Conservation (phyloP, 371 early-diverging fungal species). For the Blastocladiella emersonii region DNA sequence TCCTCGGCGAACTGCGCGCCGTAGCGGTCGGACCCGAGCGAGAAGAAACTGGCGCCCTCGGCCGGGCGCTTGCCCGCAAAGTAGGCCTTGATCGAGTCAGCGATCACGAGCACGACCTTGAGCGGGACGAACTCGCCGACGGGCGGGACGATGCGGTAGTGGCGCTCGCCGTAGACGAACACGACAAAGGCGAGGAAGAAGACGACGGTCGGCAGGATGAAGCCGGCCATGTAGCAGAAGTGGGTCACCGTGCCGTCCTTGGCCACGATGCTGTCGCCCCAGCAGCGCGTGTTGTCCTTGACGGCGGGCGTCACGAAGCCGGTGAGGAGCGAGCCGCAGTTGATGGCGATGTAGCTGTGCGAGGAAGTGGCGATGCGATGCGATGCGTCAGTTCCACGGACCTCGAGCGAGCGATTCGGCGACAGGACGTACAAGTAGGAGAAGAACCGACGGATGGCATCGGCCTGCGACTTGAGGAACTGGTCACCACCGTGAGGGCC, state of each 20-base stretch:
- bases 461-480: conserved; percentile 9
- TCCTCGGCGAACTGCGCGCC: conserved; percentile 28
- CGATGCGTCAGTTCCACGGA: too few relatives aligned
- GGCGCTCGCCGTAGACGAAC: conserved; percentile 19
- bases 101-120: not conserved
- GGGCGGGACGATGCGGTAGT: conserved; percentile 41
- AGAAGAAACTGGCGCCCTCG: conserved; percentile 19
- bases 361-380: too few relatives aligned
- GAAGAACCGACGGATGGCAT: conserved; percentile 16
- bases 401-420: too few relatives aligned
- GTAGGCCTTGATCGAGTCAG: conserved; percentile 9
- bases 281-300: not conserved
- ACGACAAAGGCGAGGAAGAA: conserved; percentile 9
- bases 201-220: not conserved
- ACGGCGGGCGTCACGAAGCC: conserved; percentile 15
- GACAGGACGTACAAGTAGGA: conserved; percentile 23
- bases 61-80: conserved; percentile 14
- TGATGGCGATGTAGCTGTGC: conserved; percentile 11
- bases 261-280: not conserved
- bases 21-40: conserved; percentile 17
- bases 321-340: conserved; percentile 15
- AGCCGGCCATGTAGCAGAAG: not conserved
- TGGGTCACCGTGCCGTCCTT: not conserved
- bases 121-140: conserved; percentile 31
- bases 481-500: conserved; percentile 26